These are phyloP conservation scores for Bryoerythrophyllum caledonicum DNA, from an alignment of 225 moss, liverwort and hornwort species.

Conservation along the genomic window DNA sequence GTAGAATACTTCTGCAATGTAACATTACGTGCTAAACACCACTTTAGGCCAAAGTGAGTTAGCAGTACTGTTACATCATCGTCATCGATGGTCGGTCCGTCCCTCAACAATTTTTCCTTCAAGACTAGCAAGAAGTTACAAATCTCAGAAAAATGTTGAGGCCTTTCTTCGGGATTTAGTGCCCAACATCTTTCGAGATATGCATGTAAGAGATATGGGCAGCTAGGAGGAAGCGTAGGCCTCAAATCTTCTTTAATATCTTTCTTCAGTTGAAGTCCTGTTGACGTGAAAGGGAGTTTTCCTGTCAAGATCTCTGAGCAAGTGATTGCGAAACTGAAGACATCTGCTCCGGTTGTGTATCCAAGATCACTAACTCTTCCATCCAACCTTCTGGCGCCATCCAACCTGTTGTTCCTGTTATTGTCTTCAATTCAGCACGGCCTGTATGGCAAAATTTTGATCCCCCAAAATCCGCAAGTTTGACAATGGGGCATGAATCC, in stretches of 20 bases:
- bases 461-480: neutral
- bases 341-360: neutral
- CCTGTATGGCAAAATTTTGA: neutral
- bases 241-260: neutral
- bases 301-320: slow-evolving; percentile 4
- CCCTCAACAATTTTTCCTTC: neutral
- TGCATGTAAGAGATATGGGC: neutral
- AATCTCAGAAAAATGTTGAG: neutral
- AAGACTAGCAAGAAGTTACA: neutral
- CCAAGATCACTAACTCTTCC: neutral
- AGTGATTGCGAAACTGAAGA: slow-evolving; percentile 12
- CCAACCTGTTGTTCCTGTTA: neutral
- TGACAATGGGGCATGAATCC: neutral
- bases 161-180: neutral
- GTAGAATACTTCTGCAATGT: neutral
- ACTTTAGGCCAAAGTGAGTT: neutral
- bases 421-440: neutral
- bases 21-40: neutral
- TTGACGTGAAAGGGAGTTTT: neutral
- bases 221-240: neutral
- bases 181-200: neutral
- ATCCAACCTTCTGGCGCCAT: neutral
- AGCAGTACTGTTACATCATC: neutral
- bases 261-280: neutral
- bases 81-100: neutral